phyloP scores from a whole-genome alignment of 192 early-diverging fungal species.

The Geranomyces michiganensis region DNA sequence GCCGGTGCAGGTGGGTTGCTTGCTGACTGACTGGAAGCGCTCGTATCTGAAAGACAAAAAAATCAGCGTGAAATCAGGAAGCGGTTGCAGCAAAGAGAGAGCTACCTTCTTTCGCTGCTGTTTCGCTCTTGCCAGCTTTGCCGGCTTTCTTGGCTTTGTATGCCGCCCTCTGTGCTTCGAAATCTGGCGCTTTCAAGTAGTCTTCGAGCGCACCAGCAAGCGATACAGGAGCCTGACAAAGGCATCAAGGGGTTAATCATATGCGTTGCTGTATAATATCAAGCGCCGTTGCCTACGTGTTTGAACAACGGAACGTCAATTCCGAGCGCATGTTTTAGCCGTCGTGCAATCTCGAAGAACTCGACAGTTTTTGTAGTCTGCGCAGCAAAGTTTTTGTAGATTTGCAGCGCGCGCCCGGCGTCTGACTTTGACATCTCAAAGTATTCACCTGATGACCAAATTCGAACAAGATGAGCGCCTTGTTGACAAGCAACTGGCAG shows the following conservation, averaged over 20 bases:
- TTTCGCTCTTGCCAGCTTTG: slow-evolving; percentile 16
- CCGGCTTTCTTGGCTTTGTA: slow-evolving; percentile 49
- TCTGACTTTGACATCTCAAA: slow-evolving; percentile 73
- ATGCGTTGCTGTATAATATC: background rate
- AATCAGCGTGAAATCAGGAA: no score
- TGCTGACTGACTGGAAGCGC: background rate
- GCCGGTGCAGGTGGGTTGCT: slow-evolving; percentile 6
- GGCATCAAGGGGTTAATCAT: no score
- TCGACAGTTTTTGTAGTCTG: slow-evolving; percentile 72
- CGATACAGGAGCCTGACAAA: slow-evolving; percentile 73
- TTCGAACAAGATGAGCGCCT: no score
- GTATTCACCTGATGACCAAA: slow-evolving; percentile 49
- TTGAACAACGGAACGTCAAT: slow-evolving; percentile 75
- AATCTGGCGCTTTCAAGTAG: slow-evolving; percentile 70
- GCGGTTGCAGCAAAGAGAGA: background rate
- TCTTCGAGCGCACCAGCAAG: slow-evolving; percentile 68
- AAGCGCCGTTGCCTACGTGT: slow-evolving; percentile 55
- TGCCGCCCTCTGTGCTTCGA: slow-evolving; percentile 61
- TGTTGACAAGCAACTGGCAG: background rate
- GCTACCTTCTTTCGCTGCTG: background rate
- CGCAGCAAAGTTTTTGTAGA: slow-evolving; percentile 77
- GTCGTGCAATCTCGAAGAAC: slow-evolving; percentile 70
- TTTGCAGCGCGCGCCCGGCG: slow-evolving; percentile 63
- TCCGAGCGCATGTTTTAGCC: slow-evolving; percentile 54
- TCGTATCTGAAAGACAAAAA: no score